These are phyloP conservation scores for Dillenia turbinata DNA, from an alignment of 164 flowering plant species.

Conservation along the genomic window DNA sequence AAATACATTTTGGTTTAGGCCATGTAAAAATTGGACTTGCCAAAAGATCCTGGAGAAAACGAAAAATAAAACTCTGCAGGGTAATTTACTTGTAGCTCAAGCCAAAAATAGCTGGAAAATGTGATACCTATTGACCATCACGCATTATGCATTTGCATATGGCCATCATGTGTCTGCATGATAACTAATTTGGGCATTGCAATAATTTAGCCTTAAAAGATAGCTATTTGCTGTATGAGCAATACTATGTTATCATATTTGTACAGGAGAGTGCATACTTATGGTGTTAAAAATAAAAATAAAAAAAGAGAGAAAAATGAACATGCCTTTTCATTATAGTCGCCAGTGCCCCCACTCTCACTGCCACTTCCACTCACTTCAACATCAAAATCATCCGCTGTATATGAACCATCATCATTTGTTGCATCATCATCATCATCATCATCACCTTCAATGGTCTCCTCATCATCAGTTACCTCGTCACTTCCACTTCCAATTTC, in stretches of 20 bases:
- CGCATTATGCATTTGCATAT: too few species aligned
- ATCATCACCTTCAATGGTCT: conserved; percentile 44
- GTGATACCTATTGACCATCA: too few species aligned
- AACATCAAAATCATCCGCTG: conserved; percentile 53
- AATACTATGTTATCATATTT: neutral
- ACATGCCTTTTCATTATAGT: conserved; percentile 40
- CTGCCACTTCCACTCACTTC: conserved; percentile 39
- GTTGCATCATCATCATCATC: conserved; percentile 28
- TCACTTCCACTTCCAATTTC: conserved; percentile 71
- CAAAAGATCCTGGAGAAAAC: too few species aligned
- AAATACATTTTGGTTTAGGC: too few species aligned
- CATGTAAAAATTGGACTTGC: too few species aligned
- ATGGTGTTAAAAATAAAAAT: conserved; percentile 6
- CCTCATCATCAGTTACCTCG: conserved; percentile 71
- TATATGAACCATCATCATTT: conserved; percentile 38
- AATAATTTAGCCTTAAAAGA: too few species aligned
- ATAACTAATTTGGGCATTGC: too few species aligned
- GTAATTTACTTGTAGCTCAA: too few species aligned
- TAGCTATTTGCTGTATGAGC: neutral
- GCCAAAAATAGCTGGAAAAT: too few species aligned
- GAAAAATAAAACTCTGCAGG: too few species aligned
- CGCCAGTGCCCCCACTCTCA: conserved; percentile 35
- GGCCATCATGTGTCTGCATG: too few species aligned
- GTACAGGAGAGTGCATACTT: neutral
- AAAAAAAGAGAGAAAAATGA: too few species aligned